These are phyloP conservation scores for Panicum virgatum DNA, from an alignment of 202 grass and related monocot species.

Conservation along the genomic window DNA sequence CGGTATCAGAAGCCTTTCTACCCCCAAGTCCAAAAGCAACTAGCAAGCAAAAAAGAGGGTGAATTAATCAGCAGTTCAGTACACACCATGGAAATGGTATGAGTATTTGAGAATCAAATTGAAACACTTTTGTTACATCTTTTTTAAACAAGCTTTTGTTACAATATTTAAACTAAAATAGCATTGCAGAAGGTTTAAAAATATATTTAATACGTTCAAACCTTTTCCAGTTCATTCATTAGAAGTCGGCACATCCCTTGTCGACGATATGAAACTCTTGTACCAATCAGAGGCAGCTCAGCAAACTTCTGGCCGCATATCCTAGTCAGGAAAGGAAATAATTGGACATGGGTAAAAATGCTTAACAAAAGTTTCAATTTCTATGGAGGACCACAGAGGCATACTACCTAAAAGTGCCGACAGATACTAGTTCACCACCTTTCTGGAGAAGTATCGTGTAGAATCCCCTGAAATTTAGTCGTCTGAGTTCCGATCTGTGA, in stretches of 20 bases:
- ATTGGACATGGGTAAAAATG: slow-evolving; percentile 28
- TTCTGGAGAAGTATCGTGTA: slow-evolving; percentile 71
- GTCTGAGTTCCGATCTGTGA: slow-evolving; percentile 67
- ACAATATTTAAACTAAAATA: background rate
- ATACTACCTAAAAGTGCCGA: slow-evolving; percentile 73
- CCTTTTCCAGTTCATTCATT: slow-evolving; percentile 72
- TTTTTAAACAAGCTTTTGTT: background rate
- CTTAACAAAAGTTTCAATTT: slow-evolving; percentile 19
- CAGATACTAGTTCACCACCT: slow-evolving; percentile 62
- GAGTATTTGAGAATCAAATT: slow-evolving; percentile 31
- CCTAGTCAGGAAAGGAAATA: slow-evolving; percentile 47
- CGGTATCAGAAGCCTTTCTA: slow-evolving; percentile 65
- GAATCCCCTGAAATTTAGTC: slow-evolving; percentile 79
- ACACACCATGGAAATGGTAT: slow-evolving; percentile 24
- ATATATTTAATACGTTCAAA: slow-evolving; percentile 29
- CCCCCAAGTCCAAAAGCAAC: slow-evolving; percentile 55
- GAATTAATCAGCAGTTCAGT: background rate
- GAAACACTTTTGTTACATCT: background rate
- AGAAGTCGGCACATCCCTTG: slow-evolving; percentile 69
- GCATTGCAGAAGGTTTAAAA: background rate
- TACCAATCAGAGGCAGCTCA: slow-evolving; percentile 73
- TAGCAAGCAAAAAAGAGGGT: slow-evolving; percentile 46
- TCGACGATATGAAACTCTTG: slow-evolving; percentile 50
- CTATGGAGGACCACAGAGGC: background rate
- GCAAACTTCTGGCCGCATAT: slow-evolving; percentile 69